Base-by-base conservation (phyloP, 352 stramenopile species). In the Phytopythium mirpurense region DNA sequence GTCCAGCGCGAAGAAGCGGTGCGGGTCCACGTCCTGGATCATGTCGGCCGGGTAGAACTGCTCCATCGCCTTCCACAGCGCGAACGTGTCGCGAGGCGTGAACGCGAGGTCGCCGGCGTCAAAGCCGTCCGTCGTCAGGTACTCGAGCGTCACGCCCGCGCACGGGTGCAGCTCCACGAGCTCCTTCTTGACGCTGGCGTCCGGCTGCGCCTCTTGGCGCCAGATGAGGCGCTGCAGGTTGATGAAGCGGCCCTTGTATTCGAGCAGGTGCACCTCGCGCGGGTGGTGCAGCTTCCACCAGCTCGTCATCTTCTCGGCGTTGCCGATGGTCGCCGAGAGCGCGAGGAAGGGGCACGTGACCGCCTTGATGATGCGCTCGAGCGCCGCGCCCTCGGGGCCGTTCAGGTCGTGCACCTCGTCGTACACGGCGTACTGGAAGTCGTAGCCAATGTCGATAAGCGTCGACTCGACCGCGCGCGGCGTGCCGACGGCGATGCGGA, bases 361-460 rank as follows among this genome's bases (percentile, higher is more conserved):
- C 12, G 82, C 78, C 68, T 97, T 97, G 50, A 98, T 86, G 54
- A 98, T 96, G 45, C 95, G 85, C 71, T 98, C 94, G n/a, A 98
- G 72, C 5, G 95, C 92, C 67, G 97, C 95, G 54, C 97, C 97
- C 65, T 99, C 96, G 0, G 94, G 80, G 45, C 96, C 96, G 72
- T 99, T 98, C 41, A 99, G 68, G 51, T 96, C 97, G 71, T 99
- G 97, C 7, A 99, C 96, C 72, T 99, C 97, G 74, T 99, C 97
- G 60, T 98, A 97, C 27, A 99, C 95, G 2, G 97, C 90, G 71
- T 99, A 99, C 59, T 98, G 91, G 72, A 99, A 99, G 59, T 96
- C 88, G 49, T 92, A 93, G 44, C 83, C 81, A 63, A 90, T 83
- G 29, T 93, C 79, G 32, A 93, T 59, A 18, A 99, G 74, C 36